Conservation (phyloP, 208 protist species). For the Trypanosoma brucei region DNA sequence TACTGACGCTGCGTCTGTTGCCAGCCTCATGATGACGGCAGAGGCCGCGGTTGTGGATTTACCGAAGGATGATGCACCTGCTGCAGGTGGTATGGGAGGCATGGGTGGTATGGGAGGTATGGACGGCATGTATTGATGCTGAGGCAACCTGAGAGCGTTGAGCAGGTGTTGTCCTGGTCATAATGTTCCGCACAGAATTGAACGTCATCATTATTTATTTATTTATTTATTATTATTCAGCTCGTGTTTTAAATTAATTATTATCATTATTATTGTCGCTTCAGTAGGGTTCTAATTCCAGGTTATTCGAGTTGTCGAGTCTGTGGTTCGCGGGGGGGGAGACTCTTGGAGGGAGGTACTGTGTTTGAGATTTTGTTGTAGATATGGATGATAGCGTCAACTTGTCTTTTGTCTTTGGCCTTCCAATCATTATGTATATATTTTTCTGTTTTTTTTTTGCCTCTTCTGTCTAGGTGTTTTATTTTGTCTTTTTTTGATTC, state of each 20-base stretch:
- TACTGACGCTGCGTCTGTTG: slow-evolving; percentile 94
- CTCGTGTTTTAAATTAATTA: background rate
- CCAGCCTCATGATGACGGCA: slow-evolving; percentile 98
- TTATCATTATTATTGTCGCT: slow-evolving; percentile 12
- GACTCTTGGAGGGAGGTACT: too few species aligned
- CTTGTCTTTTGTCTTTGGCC: background rate
- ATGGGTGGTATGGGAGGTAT: slow-evolving; percentile 36
- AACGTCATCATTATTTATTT: background rate
- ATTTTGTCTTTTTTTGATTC: slow-evolving; percentile 1
- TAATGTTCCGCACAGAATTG: background rate
- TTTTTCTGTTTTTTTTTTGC: slow-evolving; percentile 10
- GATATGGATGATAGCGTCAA: background rate
- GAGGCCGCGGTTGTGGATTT: slow-evolving; percentile 90
- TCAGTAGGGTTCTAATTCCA: background rate
- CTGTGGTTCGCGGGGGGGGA: background rate
- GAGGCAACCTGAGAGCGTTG: background rate
- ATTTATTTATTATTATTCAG: background rate
- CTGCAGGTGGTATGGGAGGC: slow-evolving; percentile 33
- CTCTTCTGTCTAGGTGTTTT: slow-evolving; percentile 6
- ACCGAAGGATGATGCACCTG: slow-evolving; percentile 23
- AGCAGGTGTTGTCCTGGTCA: background rate
- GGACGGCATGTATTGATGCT: slow-evolving; percentile 39
- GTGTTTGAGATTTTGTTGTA: background rate
- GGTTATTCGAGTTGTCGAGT: slow-evolving; percentile 3
- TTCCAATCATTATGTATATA: background rate